Conservation (phyloP, 2,329 filamentous ascomycete genomes). For the Xylaria multiplex region DNA sequence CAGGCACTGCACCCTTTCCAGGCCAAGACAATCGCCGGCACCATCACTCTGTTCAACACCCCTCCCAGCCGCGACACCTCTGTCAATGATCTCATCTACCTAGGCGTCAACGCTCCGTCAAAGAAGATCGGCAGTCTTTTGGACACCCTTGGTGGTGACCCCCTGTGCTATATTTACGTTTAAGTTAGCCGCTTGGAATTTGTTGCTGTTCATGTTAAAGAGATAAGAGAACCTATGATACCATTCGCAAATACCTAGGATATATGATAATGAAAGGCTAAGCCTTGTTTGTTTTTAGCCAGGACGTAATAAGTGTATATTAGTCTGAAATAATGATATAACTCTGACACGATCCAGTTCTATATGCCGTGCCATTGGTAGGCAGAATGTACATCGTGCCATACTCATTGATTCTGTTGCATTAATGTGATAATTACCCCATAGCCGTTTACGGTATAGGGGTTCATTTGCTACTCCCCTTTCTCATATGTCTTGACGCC, state of each 20-base stretch:
- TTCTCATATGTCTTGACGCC: neutral
- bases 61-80: constrained; percentile 45
- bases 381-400: neutral
- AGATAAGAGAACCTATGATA: constrained; percentile 15
- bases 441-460: neutral
- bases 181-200: neutral
- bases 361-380: neutral
- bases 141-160: constrained; percentile 23
- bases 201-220: neutral
- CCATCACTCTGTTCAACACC: constrained; percentile 43
- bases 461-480: neutral
- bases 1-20: constrained; percentile 34
- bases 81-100: constrained; percentile 39
- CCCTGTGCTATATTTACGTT: constrained; percentile 34
- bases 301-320: neutral
- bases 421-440: too few relatives aligned
- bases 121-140: constrained; percentile 15
- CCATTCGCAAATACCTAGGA: constrained; percentile 2
- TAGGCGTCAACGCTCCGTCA: constrained; percentile 35
- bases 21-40: constrained; percentile 40
- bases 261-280: neutral
- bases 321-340: neutral
- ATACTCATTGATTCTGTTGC: too few relatives aligned
- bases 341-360: neutral
- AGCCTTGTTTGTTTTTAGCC: neutral